Conservation (phyloP, 2,329 filamentous ascomycete species). For the Chaetomiaceae sp. region DNA sequence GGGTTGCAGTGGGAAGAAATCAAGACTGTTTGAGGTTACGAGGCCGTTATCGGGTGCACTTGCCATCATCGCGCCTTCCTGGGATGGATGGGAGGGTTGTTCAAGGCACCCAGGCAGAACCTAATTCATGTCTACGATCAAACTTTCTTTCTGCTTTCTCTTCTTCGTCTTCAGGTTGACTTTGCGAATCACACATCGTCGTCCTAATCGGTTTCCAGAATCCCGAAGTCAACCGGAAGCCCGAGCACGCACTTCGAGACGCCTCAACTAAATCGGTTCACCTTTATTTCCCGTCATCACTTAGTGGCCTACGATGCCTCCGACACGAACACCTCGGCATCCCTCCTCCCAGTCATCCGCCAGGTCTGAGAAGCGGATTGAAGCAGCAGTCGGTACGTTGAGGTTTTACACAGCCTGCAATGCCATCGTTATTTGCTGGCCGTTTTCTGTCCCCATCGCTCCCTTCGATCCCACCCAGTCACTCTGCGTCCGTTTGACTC, state of each 20-base stretch:
- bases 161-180: neutral
- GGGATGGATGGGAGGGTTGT: neutral
- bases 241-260: neutral
- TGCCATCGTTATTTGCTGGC: neutral
- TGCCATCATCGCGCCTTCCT: constrained; percentile 6
- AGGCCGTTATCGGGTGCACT: constrained; percentile 1
- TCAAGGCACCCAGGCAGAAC: constrained; percentile 1
- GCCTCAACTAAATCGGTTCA: no score
- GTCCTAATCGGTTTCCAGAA: no score
- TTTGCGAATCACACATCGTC: no score
- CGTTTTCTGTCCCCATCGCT: no score
- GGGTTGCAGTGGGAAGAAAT: neutral
- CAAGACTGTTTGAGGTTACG: neutral
- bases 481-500: neutral
- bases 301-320: constrained; percentile 8
- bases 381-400: constrained; percentile 20
- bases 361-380: constrained; percentile 20
- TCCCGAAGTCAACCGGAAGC: no score
- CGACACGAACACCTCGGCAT: constrained; percentile 3
- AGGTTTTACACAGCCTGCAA: no score
- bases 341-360: neutral
- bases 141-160: neutral
- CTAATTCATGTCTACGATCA: neutral
- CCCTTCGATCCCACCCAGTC: neutral
- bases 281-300: no score